phyloP scores from a whole-genome alignment of 2,329 filamentous ascomycete species.

The Stenocarpella maydis region DNA sequence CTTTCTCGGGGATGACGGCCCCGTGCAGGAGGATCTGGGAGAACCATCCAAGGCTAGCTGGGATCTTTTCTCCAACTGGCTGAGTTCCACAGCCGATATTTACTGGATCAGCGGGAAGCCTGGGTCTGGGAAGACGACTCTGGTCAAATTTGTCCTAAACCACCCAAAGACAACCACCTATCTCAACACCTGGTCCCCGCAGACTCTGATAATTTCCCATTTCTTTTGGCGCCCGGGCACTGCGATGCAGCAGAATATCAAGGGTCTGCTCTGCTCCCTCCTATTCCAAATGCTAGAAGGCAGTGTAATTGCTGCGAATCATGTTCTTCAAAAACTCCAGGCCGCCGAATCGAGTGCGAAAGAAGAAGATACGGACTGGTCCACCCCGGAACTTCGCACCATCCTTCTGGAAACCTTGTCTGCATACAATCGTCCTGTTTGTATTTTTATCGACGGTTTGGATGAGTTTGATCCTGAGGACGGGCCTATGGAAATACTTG shows the following conservation, averaged over 20 bases:
- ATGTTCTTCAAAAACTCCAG: background rate
- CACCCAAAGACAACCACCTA: constrained; percentile 31
- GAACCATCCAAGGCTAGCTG: background rate
- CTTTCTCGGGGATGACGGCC: background rate
- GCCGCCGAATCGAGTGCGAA: background rate
- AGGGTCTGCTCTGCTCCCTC: no score
- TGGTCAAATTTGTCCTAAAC: constrained; percentile 43
- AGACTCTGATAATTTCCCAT: constrained; percentile 37
- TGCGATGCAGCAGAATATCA: constrained; percentile 39
- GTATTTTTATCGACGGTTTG: constrained; percentile 36
- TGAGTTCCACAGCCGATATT: background rate
- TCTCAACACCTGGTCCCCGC: constrained; percentile 39
- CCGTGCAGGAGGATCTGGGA: background rate
- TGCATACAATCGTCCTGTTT: background rate
- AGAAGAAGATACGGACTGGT: constrained; percentile 37
- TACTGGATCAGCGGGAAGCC: constrained; percentile 47
- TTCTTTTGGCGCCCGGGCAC: constrained; percentile 46
- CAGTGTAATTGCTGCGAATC: no score
- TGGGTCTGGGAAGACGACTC: constrained; percentile 45
- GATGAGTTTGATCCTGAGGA: constrained; percentile 21
- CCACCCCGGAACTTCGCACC: background rate
- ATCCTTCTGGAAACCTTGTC: background rate
- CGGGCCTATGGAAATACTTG: background rate
- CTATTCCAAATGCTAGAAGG: no score
- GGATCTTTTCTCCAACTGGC: constrained; percentile 26